Percentiles rank a stretch among this genome's conserved stretches.
phyloP scores from a whole-genome alignment of 345 rosid species.

The Theobroma cacao region DNA sequence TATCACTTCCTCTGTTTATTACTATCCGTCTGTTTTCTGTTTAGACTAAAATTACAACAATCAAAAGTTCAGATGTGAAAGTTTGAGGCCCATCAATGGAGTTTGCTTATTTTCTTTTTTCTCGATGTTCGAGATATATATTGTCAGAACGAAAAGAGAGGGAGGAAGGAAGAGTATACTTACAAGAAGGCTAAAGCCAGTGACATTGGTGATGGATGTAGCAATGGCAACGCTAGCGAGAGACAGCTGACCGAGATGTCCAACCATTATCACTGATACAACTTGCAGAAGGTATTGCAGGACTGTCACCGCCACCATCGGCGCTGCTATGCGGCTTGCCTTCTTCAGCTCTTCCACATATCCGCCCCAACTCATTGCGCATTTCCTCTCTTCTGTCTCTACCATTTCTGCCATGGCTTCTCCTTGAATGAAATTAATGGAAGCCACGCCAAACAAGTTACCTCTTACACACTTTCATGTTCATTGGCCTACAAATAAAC shows the following conservation, averaged over 20 bases:
- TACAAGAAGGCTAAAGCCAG: constrained; percentile 10
- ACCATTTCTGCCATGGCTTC: background rate
- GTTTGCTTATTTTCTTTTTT: background rate
- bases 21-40: background rate
- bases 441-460: background rate
- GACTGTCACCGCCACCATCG: background rate
- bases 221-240: constrained; percentile 1
- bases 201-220: background rate
- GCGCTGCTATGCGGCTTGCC: background rate
- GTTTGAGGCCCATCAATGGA: background rate
- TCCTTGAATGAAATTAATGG: background rate
- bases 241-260: background rate
- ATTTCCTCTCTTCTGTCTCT: background rate
- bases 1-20: background rate
- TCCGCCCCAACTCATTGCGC: background rate
- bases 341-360: background rate
- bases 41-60: background rate
- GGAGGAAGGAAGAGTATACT: background rate
- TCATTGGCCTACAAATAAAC: background rate
- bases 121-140: background rate
- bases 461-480: background rate
- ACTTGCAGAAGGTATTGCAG: constrained; percentile 4
- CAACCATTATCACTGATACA: background rate
- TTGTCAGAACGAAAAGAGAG: background rate
- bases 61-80: background rate